Evolutionary conservation across 352 stramenopile species (phyloP), one percentile per base, ranked within the genome.

Genomic region (Globisporangium megalacanthum): DNA sequence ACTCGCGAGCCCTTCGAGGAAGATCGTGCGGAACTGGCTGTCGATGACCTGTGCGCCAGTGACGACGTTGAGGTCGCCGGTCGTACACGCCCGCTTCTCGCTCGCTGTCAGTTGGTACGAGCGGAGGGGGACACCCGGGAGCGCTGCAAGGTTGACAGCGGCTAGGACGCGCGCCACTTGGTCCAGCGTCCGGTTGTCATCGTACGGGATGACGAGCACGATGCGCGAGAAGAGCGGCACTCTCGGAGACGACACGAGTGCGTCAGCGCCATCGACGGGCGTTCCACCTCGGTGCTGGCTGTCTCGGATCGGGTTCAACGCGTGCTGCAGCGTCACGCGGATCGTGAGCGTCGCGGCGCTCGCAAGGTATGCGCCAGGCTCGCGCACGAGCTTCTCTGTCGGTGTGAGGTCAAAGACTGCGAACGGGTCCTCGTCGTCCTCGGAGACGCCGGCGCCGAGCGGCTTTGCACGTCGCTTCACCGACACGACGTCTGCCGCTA

Each of bases 1-100:
- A 20, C 77, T 68, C 0, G 73, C 85, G 3, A 95, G 65, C 1
- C 90, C 90, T 54, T 97, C 90, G 15, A 97, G 50, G 11, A 96
- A 68, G 52, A 97, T 73, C 64, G 92, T 92, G n/a, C 90, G 78
- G 22, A 79, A 82, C 17, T 95, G 62, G 14, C 72, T 77, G 70
- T 97, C 90, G 35, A 97, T 81, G 29, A 97, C 66, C 69, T 94
- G 84, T 20, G 83, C 84, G 17, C 90, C 90, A 3, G 86, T 96
- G 62, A 97, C 69, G 22, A 97, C 64, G 52, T 97, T 84, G 4
- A 97, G 67, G 3, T 62, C 39, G 0, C 88, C 90, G 6, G 20
- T 57, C 20, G 89, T 72, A 42, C 77, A 80, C 7, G 64, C 72
- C 15, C 61, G 37, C 17, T 76, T 71, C 54, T 97, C 80, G 11